Percentiles rank a stretch among this genome's conserved stretches.
phyloP scores from a whole-genome alignment of 352 stramenopile genomes.

The Blastocystis sp. region DNA sequence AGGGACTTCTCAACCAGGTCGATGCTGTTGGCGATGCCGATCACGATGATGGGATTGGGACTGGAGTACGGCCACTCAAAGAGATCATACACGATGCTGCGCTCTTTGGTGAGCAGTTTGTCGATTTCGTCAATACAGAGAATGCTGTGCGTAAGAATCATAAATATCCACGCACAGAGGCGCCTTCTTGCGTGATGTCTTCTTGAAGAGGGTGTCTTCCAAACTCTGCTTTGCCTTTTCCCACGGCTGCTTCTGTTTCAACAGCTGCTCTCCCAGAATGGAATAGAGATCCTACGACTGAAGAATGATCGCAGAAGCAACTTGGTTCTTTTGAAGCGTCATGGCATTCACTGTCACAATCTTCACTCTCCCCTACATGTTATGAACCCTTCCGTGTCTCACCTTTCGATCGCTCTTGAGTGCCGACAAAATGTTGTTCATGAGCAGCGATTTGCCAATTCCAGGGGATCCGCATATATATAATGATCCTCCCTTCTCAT shows the following conservation, averaged over 20 bases:
- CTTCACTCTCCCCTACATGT: slow-evolving; percentile 48
- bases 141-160: slow-evolving; percentile 2
- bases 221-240: slow-evolving; percentile 44
- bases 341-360: slow-evolving; percentile 44
- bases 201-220: slow-evolving; percentile 17
- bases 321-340: slow-evolving; percentile 49
- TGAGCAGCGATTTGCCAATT: slow-evolving; percentile 52
- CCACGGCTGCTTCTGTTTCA: slow-evolving; percentile 36
- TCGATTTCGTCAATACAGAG: slow-evolving; percentile 53
- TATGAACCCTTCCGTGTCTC: neutral
- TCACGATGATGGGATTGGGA: slow-evolving; percentile 24
- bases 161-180: neutral
- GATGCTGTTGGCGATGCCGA: slow-evolving; percentile 61
- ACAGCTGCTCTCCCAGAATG: neutral
- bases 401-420: neutral
- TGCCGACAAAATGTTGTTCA: slow-evolving; percentile 42
- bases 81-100: slow-evolving; percentile 58
- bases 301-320: neutral
- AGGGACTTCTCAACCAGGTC: slow-evolving; percentile 36
- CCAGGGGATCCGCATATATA: slow-evolving; percentile 64
- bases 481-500: slow-evolving; percentile 48
- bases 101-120: slow-evolving; percentile 46
- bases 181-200: slow-evolving; percentile 4
- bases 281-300: slow-evolving; percentile 42
- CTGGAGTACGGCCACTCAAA: slow-evolving; percentile 53